A percentile compares a stretch with the other conserved stretches of the same genome.
These are phyloP conservation scores for Saccharomyces cerevisiae DNA, from an alignment of 805 yeast species.

Conservation along the genomic window DNA sequence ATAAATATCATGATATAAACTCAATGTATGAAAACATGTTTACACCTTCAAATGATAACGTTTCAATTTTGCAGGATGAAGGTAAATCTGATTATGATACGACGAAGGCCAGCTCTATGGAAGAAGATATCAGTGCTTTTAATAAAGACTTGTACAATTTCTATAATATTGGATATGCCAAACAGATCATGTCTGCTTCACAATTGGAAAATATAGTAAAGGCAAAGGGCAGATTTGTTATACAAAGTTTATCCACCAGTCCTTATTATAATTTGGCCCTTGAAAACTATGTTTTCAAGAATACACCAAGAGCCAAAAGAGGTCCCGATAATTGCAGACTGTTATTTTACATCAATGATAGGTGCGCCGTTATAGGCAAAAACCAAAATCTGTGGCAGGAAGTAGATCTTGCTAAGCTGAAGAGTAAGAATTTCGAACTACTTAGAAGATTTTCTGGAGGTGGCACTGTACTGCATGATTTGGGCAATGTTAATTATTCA, in stretches of 20 bases:
- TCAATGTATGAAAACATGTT: slow-evolving; percentile 32
- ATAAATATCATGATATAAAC: slow-evolving; percentile 29
- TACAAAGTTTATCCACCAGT: slow-evolving; percentile 41
- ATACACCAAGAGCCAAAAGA: slow-evolving; percentile 41
- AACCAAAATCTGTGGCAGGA: slow-evolving; percentile 95
- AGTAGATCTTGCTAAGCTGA: slow-evolving; percentile 50
- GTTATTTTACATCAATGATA: slow-evolving; percentile 64
- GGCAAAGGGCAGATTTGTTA: slow-evolving; percentile 48
- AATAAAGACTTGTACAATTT: slow-evolving; percentile 29
- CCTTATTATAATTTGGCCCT: slow-evolving; percentile 75
- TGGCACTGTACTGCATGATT: slow-evolving; percentile 92
- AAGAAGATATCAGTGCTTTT: slow-evolving; percentile 27
- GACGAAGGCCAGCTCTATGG: slow-evolving; percentile 1
- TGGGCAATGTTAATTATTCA: slow-evolving; percentile 81
- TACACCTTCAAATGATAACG: slow-evolving; percentile 8
- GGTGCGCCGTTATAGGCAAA: slow-evolving; percentile 91
- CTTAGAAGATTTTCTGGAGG: slow-evolving; percentile 86
- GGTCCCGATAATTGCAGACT: slow-evolving; percentile 42
- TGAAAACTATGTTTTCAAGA: slow-evolving; percentile 67
- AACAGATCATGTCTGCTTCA: slow-evolving; percentile 5
- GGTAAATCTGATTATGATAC: not conserved
- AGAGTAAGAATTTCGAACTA: slow-evolving; percentile 48
- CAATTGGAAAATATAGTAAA: slow-evolving; percentile 21
- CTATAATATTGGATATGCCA: slow-evolving; percentile 14
- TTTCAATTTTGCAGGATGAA: not conserved